These are phyloP conservation scores for Vitis cinerea DNA, from an alignment of 164 flowering plant genomes.

Conservation along the genomic window DNA sequence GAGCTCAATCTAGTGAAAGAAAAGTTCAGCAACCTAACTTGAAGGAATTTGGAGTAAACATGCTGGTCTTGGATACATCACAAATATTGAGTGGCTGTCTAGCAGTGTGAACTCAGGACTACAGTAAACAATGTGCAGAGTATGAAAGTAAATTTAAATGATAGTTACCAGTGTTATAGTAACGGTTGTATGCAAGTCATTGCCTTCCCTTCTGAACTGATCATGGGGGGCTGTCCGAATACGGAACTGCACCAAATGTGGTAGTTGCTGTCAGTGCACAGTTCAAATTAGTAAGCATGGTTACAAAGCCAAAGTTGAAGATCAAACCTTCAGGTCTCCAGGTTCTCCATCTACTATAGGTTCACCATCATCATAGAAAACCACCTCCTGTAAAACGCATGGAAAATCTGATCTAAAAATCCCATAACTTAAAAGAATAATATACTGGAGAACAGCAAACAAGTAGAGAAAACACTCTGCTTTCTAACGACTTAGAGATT, in stretches of 20 bases:
- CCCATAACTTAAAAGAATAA: neutral
- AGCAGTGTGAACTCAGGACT: neutral
- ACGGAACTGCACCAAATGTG: constrained; percentile 62
- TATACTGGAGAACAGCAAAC: too few relatives aligned
- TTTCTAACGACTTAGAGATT: neutral
- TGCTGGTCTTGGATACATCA: neutral
- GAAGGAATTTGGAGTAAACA: neutral
- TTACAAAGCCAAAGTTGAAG: neutral
- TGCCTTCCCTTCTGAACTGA: constrained; percentile 84
- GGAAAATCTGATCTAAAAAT: constrained; percentile 1
- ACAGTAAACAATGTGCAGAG: neutral
- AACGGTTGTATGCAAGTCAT: constrained; percentile 85
- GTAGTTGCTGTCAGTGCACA: neutral
- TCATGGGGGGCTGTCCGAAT: constrained; percentile 92
- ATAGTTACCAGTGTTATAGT: constrained; percentile 86
- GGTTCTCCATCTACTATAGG: constrained; percentile 94
- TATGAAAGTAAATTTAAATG: neutral
- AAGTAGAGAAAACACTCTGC: too few relatives aligned
- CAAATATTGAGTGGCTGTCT: neutral
- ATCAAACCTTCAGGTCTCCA: constrained; percentile 87
- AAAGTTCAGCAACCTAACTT: neutral
- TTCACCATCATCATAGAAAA: constrained; percentile 94
- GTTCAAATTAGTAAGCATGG: neutral
- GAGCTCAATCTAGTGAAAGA: neutral
- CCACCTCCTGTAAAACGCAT: constrained; percentile 65